Conservation (phyloP, 345 rosid species). For the Abelmoschus esculentus region DNA sequence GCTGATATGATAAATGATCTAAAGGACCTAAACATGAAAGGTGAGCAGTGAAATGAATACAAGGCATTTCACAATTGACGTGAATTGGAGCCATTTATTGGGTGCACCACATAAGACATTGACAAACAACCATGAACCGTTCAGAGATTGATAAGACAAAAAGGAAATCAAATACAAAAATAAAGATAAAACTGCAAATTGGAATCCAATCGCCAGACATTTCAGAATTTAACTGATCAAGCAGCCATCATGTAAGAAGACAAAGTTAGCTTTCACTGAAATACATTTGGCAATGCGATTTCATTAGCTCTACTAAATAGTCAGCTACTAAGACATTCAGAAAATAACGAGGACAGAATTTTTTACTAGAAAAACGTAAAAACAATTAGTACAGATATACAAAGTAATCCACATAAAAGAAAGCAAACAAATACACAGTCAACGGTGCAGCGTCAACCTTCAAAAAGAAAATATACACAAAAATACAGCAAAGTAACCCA, state of each 20-base stretch:
- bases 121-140: neutral
- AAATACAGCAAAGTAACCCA: constrained; percentile 26
- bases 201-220: neutral
- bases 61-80: neutral
- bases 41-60: neutral
- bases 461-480: neutral
- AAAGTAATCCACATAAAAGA: neutral
- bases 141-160: neutral
- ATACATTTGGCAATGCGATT: neutral
- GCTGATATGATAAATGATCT: neutral
- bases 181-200: neutral
- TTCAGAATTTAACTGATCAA: neutral
- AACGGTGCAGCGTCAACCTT: neutral
- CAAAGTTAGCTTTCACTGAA: neutral
- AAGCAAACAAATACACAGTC: neutral
- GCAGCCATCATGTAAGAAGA: neutral
- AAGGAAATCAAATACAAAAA: neutral
- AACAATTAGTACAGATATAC: neutral
- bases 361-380: neutral
- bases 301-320: neutral
- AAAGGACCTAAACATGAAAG: neutral
- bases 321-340: neutral
- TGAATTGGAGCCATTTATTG: neutral
- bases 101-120: neutral
- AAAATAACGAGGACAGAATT: neutral